Evolutionary conservation across 495 filamentous ascomycete genomes (phyloP).

Genomic region (Aspergillus conjunctus): DNA sequence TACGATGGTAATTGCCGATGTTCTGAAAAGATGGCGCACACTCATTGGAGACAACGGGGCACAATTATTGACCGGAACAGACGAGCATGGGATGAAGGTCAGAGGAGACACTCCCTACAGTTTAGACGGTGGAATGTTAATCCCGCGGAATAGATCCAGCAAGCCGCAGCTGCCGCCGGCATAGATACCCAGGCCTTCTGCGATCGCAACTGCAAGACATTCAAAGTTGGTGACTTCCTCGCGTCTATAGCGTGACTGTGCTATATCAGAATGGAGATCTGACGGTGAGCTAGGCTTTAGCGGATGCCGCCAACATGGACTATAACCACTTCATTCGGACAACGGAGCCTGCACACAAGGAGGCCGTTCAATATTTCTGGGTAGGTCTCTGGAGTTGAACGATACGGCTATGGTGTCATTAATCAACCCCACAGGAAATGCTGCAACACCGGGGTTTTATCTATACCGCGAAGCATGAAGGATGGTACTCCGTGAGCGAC

Average conservation of each 20-base stretch:
- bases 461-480: slow-evolving; percentile 82
- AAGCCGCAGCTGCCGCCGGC: slow-evolving; percentile 68
- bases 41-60: slow-evolving; percentile 67
- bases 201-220: slow-evolving; percentile 55
- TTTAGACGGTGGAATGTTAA: slow-evolving; percentile 21
- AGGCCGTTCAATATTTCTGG: slow-evolving; percentile 93
- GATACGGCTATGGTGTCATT: slow-evolving; percentile 7
- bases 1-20: slow-evolving; percentile 86
- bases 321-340: slow-evolving; percentile 91
- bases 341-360: slow-evolving; percentile 76
- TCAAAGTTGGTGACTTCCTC: slow-evolving; percentile 37
- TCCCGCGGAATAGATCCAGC: slow-evolving; percentile 65
- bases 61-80: slow-evolving; percentile 86
- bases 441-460: slow-evolving; percentile 76
- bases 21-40: slow-evolving; percentile 90
- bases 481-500: slow-evolving; percentile 96
- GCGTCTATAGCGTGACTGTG: not conserved
- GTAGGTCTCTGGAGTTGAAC: slow-evolving; percentile 36
- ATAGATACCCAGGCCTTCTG: slow-evolving; percentile 65
- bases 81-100: slow-evolving; percentile 97
- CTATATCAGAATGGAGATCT: not conserved
- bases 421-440: slow-evolving; percentile 50
- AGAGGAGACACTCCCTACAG: not conserved
- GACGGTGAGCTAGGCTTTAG: slow-evolving; percentile 55
- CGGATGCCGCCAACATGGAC: slow-evolving; percentile 63